Conservation (phyloP, 768 basidiomycete genomes). For the Pleurotus salmoneostramineus region DNA sequence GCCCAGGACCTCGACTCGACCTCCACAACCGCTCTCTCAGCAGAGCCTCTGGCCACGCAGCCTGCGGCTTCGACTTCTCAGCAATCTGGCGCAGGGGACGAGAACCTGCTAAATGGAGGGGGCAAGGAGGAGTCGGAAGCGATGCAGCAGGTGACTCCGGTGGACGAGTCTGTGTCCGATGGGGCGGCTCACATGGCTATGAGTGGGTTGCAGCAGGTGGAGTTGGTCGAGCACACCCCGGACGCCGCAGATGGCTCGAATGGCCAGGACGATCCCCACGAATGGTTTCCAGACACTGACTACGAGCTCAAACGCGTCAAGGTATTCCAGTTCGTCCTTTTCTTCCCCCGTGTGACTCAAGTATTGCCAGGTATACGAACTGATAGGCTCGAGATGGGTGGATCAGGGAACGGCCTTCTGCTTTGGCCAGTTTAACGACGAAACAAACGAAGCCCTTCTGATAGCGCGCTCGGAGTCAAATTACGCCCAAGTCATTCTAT, state of each 20-base stretch:
- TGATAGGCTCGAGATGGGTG: constrained; percentile 86
- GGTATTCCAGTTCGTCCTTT: constrained; percentile 37
- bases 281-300: constrained; percentile 60
- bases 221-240: constrained; percentile 41
- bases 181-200: constrained; percentile 28
- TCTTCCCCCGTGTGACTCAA: constrained; percentile 10
- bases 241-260: constrained; percentile 31
- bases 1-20: not conserved
- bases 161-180: constrained; percentile 26
- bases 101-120: constrained; percentile 14
- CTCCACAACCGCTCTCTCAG: constrained; percentile 1
- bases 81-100: not conserved
- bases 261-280: constrained; percentile 52
- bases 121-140: constrained; percentile 11
- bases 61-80: not conserved
- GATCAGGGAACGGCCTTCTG: constrained; percentile 98
- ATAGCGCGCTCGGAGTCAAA: constrained; percentile 81
- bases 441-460: constrained; percentile 73
- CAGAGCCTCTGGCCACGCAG: not conserved
- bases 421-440: constrained; percentile 81
- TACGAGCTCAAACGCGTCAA: constrained; percentile 85
- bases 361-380: constrained; percentile 79
- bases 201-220: constrained; percentile 37
- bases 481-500: constrained; percentile 68
- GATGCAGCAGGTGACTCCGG: constrained; percentile 8